phyloP scores from a whole-genome alignment of 805 yeast species.

The Metahyphopichia silvanorum region DNA sequence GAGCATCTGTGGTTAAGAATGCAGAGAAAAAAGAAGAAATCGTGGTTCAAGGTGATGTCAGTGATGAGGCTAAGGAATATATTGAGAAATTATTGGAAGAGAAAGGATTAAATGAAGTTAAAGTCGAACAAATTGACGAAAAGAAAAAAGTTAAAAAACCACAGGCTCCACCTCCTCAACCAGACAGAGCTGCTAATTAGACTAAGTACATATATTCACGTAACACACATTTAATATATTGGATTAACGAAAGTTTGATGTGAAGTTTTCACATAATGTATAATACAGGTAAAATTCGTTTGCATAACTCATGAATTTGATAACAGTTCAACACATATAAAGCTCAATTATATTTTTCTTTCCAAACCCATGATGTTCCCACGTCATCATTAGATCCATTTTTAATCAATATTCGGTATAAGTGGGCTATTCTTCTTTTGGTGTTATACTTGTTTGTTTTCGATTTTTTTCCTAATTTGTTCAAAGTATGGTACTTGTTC shows the following conservation, averaged over 20 bases:
- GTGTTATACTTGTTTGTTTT: conserved; percentile 16
- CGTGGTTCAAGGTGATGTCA: conserved; percentile 91
- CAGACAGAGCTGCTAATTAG: no score
- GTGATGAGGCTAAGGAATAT: conserved; percentile 83
- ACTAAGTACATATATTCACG: no score
- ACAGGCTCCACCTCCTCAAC: conserved; percentile 8
- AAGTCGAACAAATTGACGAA: conserved; percentile 81
- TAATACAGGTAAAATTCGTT: no score
- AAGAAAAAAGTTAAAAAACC: conserved; percentile 68
- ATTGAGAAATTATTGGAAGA: conserved; percentile 69
- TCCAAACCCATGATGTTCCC: conserved; percentile 32
- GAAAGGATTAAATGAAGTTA: conserved; percentile 78
- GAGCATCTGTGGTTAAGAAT: conserved; percentile 86
- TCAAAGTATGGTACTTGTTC: conserved; percentile 14
- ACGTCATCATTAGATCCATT: conserved; percentile 21
- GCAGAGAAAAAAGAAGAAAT: conserved; percentile 92
- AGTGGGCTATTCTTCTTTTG: conserved; percentile 27
- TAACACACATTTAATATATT: no score
- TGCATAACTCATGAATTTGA: no score
- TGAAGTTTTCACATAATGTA: no score
- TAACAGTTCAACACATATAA: neutral
- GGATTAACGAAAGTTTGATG: neutral
- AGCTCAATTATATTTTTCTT: conserved; percentile 8
- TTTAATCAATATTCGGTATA: conserved; percentile 13
- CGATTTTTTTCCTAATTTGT: conserved; percentile 14